These are phyloP conservation scores for Aspergillus cejpii DNA, from an alignment of 2,329 filamentous ascomycete species.

Conservation along the genomic window DNA sequence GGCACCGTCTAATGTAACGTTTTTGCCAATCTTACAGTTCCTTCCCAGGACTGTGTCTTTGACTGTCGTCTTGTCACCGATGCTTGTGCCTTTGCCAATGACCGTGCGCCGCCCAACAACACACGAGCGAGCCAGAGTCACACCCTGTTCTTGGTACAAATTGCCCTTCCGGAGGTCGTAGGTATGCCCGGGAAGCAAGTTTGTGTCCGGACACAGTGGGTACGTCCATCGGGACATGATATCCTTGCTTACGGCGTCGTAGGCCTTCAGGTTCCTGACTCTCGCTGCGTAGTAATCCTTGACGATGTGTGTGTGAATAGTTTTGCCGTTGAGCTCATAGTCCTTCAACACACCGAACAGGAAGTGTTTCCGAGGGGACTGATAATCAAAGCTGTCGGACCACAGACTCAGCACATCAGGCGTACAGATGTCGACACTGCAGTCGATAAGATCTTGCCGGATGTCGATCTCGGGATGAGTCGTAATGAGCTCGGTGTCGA, in stretches of 20 bases:
- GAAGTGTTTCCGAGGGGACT: constrained; percentile 80
- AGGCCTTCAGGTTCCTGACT: constrained; percentile 78
- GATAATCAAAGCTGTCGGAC: constrained; percentile 97
- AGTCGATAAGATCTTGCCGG: constrained; percentile 82
- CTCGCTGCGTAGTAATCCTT: constrained; percentile 78
- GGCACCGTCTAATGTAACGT: constrained; percentile 69
- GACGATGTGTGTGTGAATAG: constrained; percentile 85
- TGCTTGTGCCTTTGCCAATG: constrained; percentile 66
- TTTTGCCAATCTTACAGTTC: constrained; percentile 77
- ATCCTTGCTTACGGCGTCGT: constrained; percentile 81
- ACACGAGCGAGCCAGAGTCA: constrained; percentile 66
- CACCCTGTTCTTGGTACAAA: constrained; percentile 71
- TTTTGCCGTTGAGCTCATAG: constrained; percentile 93
- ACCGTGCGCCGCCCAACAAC: constrained; percentile 63
- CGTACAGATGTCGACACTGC: constrained; percentile 94
- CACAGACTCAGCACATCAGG: constrained; percentile 90
- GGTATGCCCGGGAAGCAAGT: constrained; percentile 68
- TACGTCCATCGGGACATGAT: constrained; percentile 83
- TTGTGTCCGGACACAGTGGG: constrained; percentile 82
- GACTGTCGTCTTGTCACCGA: constrained; percentile 66
- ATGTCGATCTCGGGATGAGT: constrained; percentile 71
- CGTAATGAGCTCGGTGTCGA: constrained; percentile 74
- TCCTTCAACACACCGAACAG: constrained; percentile 91
- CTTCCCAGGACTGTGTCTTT: constrained; percentile 74
- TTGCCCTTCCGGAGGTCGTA: constrained; percentile 65